Percentiles rank a stretch among this genome's conserved stretches.
Evolutionary conservation across 805 yeast species (phyloP).

Genomic region (Metschnikowia gelsemii): DNA sequence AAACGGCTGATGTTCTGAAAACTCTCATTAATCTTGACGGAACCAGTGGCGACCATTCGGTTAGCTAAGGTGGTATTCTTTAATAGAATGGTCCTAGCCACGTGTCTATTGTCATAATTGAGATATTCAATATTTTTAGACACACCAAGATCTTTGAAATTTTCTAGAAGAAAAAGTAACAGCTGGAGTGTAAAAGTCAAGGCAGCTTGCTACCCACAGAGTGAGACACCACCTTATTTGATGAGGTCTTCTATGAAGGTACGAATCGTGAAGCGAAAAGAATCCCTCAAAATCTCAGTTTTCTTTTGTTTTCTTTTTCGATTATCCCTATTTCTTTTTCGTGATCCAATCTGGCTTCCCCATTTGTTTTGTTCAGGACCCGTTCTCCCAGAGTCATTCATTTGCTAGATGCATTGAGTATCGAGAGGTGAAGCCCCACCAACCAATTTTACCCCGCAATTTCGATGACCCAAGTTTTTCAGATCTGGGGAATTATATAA

Average conservation of each 20-base stretch:
- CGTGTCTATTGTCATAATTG: too few species aligned
- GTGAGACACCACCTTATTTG: constrained; percentile 8
- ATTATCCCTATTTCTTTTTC: background rate
- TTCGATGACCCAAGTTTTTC: background rate
- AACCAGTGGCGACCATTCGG: too few species aligned
- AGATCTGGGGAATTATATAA: background rate
- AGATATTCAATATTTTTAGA: background rate
- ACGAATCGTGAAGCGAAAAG: background rate
- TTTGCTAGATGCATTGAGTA: constrained; percentile 4
- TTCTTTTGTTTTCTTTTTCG: background rate
- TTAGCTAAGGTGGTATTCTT: too few species aligned
- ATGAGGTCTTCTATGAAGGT: background rate
- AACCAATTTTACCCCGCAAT: constrained; percentile 10
- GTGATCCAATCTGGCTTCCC: constrained; percentile 2
- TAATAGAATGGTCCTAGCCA: too few species aligned
- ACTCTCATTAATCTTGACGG: too few species aligned
- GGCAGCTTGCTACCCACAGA: constrained; percentile 3
- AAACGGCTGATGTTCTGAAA: too few species aligned
- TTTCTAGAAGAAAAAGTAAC: background rate
- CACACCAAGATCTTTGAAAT: background rate
- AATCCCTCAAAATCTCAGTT: background rate
- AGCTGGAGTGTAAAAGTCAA: background rate
- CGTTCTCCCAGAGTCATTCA: constrained; percentile 7
- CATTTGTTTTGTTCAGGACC: background rate
- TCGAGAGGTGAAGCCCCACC: constrained; percentile 5